Evolutionary conservation across 345 rosid genomes (phyloP), one percentile per base, ranked within the genome.

Genomic region (Acer campestre): DNA sequence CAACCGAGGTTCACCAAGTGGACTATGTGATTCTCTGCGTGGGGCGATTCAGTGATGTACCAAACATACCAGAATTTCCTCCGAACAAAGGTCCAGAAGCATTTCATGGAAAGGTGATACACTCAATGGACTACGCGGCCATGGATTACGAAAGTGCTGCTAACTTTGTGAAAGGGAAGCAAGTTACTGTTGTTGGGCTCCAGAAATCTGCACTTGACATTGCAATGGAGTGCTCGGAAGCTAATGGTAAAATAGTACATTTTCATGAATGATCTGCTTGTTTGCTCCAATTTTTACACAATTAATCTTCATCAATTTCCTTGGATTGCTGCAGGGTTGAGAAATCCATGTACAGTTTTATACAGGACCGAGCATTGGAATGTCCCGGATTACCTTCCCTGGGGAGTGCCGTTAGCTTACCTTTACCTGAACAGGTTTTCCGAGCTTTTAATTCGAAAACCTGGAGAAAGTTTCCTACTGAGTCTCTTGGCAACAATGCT

Each of bases 391-490:
- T 78, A 80, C 74, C 20, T 66, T n/a, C 91, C 91, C 11, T 84
- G 91, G 86, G 85, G 89, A 16, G 44, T 88, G 10, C 76, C 87
- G n/a, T 12, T 86, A 0, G 61, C 75, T 1, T 29, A 22, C 55
- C 23, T 88, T 58, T 86, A 86, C 65, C 68, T 84, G 14, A 86
- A 55, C n/a, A 82, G 88, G 11, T 84, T 86, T 78, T 64, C 87
- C 0, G 89, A 88, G 84, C 85, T 86, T 42, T 55, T 84, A 44
- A 76, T 85, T 75, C 91, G 85, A 71, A 88, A 86, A 56, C 91
- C 89, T 11, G 80, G 88, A 3, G 83, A 88, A 74, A 79, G 88
- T 4, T 20, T 83, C 55, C 73, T 88, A 1, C 76, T 35, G 25
- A 55, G 67, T 17, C 74, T 84, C 20, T 53, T 81, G 31, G 84